These are phyloP conservation scores for Aphanocladium album DNA, from an alignment of 2,329 filamentous ascomycete genomes.

Conservation along the genomic window DNA sequence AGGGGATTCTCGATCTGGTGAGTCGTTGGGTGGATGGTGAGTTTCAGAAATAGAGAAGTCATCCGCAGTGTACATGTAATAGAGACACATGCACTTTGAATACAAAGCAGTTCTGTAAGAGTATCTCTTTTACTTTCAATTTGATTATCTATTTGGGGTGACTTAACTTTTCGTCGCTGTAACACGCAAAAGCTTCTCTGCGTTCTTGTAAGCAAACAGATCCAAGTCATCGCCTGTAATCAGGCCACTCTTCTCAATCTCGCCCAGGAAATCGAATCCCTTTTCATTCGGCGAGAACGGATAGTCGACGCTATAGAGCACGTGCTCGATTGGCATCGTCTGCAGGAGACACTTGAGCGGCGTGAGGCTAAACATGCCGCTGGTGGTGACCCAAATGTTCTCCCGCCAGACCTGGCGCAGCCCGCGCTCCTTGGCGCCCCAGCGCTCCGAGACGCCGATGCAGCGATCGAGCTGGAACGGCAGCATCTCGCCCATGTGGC, in stretches of 20 bases:
- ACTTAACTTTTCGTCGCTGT: constrained; percentile 17
- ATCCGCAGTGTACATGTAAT: too few species aligned
- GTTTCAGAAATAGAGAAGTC: constrained; percentile 49
- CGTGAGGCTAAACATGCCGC: constrained; percentile 45
- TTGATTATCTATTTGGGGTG: not conserved
- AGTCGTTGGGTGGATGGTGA: constrained; percentile 92
- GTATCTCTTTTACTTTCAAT: too few species aligned
- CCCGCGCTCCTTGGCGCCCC: constrained; percentile 27
- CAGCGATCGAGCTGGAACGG: constrained; percentile 51
- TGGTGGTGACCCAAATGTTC: constrained; percentile 55
- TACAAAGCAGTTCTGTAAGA: too few species aligned
- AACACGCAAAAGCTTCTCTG: constrained; percentile 39
- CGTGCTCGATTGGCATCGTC: constrained; percentile 42
- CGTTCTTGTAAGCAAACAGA: constrained; percentile 45
- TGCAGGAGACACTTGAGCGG: constrained; percentile 40
- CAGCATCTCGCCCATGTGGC: constrained; percentile 42
- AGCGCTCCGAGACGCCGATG: constrained; percentile 22
- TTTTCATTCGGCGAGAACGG: constrained; percentile 48
- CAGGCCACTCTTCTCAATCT: constrained; percentile 44
- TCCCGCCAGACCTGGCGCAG: constrained; percentile 48
- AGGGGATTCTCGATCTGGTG: constrained; percentile 82
- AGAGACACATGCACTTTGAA: too few species aligned
- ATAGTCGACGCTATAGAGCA: constrained; percentile 55
- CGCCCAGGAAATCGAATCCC: constrained; percentile 42
- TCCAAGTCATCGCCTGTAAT: constrained; percentile 44